A percentile compares a stretch with the other conserved stretches of the same genome.
phyloP scores from a whole-genome alignment of 2,329 filamentous ascomycete genomes.

The Zymoseptoria crescenta region DNA sequence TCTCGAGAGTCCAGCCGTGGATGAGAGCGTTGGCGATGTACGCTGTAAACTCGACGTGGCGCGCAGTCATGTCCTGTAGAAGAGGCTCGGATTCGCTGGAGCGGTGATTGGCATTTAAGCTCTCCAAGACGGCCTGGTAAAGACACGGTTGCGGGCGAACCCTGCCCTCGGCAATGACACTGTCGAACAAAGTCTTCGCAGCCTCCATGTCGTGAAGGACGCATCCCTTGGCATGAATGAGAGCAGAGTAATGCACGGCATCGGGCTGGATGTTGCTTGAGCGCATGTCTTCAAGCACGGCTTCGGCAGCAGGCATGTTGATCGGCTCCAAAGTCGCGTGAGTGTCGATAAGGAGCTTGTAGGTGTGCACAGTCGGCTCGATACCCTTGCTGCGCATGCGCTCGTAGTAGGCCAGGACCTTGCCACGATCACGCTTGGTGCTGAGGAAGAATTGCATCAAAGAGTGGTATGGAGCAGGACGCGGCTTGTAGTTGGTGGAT shows the following conservation, averaged over 20 bases:
- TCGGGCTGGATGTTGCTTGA: slow-evolving; percentile 68
- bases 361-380: slow-evolving; percentile 87
- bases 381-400: slow-evolving; percentile 86
- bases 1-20: slow-evolving; percentile 85
- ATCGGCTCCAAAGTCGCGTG: slow-evolving; percentile 89
- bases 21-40: slow-evolving; percentile 99
- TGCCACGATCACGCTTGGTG: slow-evolving; percentile 89
- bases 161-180: slow-evolving; percentile 59
- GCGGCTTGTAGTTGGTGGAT: slow-evolving; percentile 97
- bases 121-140: slow-evolving; percentile 94
- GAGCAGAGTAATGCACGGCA: slow-evolving; percentile 87
- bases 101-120: slow-evolving; percentile 89
- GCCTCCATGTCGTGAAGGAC: slow-evolving; percentile 85
- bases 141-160: slow-evolving; percentile 73
- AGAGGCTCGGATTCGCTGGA: slow-evolving; percentile 64
- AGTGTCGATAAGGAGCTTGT: slow-evolving; percentile 93
- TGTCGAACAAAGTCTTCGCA: slow-evolving; percentile 73
- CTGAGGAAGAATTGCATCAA: slow-evolving; percentile 99
- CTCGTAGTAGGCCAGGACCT: slow-evolving; percentile 90
- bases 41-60: slow-evolving; percentile 75
- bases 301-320: slow-evolving; percentile 79
- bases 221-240: slow-evolving; percentile 94
- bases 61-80: slow-evolving; percentile 65
- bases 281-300: slow-evolving; percentile 71
- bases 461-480: slow-evolving; percentile 95